Percentiles rank a stretch among this genome's conserved stretches.
Evolutionary conservation across 2,329 filamentous ascomycete genomes (phyloP).

Genomic region (Aspergillus calidoustus): DNA sequence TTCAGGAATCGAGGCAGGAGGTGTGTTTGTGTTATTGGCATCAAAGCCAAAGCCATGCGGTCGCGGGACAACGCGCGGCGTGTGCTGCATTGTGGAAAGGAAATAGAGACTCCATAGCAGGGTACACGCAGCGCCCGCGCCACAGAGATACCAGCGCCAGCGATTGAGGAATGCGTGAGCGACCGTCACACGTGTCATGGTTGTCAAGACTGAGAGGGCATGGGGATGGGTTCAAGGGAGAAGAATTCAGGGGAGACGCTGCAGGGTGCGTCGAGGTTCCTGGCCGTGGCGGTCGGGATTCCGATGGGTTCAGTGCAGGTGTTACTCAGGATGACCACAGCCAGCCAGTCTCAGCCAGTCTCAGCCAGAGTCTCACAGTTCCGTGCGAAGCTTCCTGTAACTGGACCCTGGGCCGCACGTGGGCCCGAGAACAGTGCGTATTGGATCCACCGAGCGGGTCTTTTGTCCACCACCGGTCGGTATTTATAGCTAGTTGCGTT

Average conservation of each 20-base stretch:
- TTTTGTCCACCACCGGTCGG: background rate
- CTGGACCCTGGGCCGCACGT: background rate
- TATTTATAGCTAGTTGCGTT: background rate
- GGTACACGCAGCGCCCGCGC: background rate
- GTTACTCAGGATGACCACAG: background rate
- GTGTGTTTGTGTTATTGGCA: background rate
- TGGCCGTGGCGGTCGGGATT: background rate
- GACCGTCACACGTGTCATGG: background rate
- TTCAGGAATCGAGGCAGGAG: background rate
- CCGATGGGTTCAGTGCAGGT: background rate
- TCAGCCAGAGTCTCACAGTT: background rate
- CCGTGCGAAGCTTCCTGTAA: background rate
- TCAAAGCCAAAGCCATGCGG: background rate
- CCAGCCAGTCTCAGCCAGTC: too few relatives aligned
- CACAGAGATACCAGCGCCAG: conserved; percentile 16
- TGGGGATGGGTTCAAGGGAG: background rate
- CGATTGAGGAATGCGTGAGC: conserved; percentile 3
- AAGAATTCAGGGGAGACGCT: background rate
- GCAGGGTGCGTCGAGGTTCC: too few relatives aligned
- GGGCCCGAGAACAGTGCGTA: background rate
- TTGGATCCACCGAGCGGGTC: background rate
- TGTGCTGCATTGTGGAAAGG: background rate
- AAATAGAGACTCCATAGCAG: conserved; percentile 8
- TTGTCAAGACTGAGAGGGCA: background rate
- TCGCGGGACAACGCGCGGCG: background rate